Percentiles rank a stretch among this genome's conserved stretches.
phyloP scores from a whole-genome alignment of 176 grass and related monocot genomes.

The Triticum aestivum region IWGSC_CS_RefSeq_v2.1 NC_057811.1:67186319-67186818 shows the following conservation, averaged over 20 bases:
- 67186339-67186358: not conserved
- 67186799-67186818: too few species aligned
- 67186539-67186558: slow-evolving; percentile 34
- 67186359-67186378: not conserved
- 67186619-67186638: too few species aligned
- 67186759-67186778: too few species aligned
- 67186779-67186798: too few species aligned
- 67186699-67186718: too few species aligned
- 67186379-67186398: not conserved
- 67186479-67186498: not conserved
- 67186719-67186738: too few species aligned
- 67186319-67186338: not conserved
- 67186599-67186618: too few species aligned
- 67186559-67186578: not conserved
- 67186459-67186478: not conserved
- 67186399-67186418: not conserved
- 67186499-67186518: not conserved
- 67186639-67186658: too few species aligned
- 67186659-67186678: too few species aligned
- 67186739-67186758: too few species aligned
- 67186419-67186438: not conserved
- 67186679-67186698: too few species aligned
- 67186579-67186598: too few species aligned
- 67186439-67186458: slow-evolving; percentile 4
- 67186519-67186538: not conserved